Percentiles rank a stretch among this genome's conserved stretches.
These are phyloP conservation scores for Peltaster fructicola DNA, from an alignment of 2,329 filamentous ascomycete species.

Conservation along the genomic window DNA sequence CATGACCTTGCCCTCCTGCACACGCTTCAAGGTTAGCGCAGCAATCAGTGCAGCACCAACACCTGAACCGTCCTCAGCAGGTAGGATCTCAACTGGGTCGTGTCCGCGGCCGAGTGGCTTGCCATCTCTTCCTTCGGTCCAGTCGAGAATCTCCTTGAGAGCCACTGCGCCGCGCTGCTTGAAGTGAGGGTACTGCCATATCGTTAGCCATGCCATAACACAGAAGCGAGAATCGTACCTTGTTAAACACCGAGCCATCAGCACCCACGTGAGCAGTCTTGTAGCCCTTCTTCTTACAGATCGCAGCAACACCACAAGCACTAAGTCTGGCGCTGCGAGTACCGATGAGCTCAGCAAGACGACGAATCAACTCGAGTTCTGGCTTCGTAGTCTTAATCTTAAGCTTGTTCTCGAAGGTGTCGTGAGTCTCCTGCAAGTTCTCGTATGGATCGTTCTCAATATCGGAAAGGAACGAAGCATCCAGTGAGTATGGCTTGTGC, in stretches of 20 bases:
- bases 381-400: constrained; percentile 51
- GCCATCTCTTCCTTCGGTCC: constrained; percentile 56
- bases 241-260: constrained; percentile 96
- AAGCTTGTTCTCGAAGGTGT: constrained; percentile 64
- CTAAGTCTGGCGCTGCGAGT: constrained; percentile 86
- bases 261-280: constrained; percentile 82
- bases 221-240: constrained; percentile 22
- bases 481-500: constrained; percentile 72
- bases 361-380: constrained; percentile 78
- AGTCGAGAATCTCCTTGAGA: constrained; percentile 88
- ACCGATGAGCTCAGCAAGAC: constrained; percentile 82
- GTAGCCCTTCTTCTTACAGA: constrained; percentile 91
- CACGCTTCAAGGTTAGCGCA: constrained; percentile 45
- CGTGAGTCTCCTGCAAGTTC: constrained; percentile 77
- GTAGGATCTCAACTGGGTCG: constrained; percentile 68
- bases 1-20: constrained; percentile 39
- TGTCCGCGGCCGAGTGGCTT: constrained; percentile 40
- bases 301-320: constrained; percentile 85
- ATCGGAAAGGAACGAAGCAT: constrained; percentile 80
- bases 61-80: constrained; percentile 89
- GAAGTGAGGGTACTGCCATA: constrained; percentile 66
- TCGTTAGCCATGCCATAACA: background rate
- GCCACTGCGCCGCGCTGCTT: constrained; percentile 80
- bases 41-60: constrained; percentile 95
- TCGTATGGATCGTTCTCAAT: constrained; percentile 93